phyloP scores from a whole-genome alignment of 192 early-diverging fungal genomes.

The Coemansia guatemalensis region DNA sequence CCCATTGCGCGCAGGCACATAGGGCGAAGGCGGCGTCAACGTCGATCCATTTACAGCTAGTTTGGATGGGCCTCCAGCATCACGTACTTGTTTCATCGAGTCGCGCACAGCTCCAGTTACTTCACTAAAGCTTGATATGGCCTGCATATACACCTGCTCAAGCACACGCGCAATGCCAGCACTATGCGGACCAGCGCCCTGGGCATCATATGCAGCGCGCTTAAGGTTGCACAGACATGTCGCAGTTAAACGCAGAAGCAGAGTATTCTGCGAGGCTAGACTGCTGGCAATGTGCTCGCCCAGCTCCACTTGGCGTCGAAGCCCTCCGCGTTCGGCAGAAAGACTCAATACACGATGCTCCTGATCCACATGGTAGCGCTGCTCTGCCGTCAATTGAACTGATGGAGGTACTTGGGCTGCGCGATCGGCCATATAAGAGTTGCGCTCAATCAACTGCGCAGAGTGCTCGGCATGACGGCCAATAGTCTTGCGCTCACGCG shows the following conservation, averaged over 20 bases:
- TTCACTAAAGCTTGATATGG: conserved; percentile 43
- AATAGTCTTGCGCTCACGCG: conserved; percentile 40
- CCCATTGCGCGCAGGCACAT: conserved; percentile 25
- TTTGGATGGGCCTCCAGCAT: conserved; percentile 35
- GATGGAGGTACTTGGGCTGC: conserved; percentile 39
- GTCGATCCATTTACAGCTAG: conserved; percentile 33
- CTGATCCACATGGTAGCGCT: conserved; percentile 49
- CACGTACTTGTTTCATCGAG: conserved; percentile 36
- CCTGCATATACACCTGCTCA: conserved; percentile 52
- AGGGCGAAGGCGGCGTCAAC: conserved; percentile 42
- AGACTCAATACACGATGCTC: conserved; percentile 46
- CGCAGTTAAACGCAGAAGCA: conserved; percentile 38
- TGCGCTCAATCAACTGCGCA: conserved; percentile 37
- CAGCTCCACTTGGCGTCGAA: conserved; percentile 42
- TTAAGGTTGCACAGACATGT: conserved; percentile 41
- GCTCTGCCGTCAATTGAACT: conserved; percentile 50
- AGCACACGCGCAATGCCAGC: conserved; percentile 17
- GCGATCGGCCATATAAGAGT: conserved; percentile 38
- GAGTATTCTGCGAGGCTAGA: conserved; percentile 33
- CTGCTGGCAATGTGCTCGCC: conserved; percentile 31
- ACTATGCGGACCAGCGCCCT: neutral
- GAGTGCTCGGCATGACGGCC: conserved; percentile 48
- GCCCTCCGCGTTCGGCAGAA: conserved; percentile 43
- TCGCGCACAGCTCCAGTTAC: conserved; percentile 32
- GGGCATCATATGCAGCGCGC: conserved; percentile 19